These are phyloP conservation scores for Pterocarpus santalinus DNA, from an alignment of 306 rosid species.

Conservation along the genomic window DNA sequence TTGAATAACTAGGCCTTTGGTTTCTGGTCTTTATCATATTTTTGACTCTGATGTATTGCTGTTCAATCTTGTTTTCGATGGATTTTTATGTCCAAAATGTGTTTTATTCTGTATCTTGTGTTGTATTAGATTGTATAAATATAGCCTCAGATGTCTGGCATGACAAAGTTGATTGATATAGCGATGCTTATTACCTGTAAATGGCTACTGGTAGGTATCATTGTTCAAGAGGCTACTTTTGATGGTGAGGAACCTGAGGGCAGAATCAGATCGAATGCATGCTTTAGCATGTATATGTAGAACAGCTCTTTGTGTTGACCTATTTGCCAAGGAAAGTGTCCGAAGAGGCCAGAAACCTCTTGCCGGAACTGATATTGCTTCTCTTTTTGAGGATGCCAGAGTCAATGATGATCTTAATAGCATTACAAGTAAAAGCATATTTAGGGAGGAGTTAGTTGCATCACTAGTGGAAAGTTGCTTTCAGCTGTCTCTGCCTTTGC, in stretches of 20 bases:
- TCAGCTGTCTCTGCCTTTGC: conserved; percentile 96
- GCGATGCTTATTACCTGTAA: conserved; percentile 36
- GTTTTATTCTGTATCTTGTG: not conserved
- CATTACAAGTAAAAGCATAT: conserved; percentile 83
- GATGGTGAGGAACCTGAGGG: conserved; percentile 98
- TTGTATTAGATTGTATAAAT: conserved; percentile 3
- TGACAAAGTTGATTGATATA: not conserved
- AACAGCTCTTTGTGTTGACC: conserved; percentile 97
- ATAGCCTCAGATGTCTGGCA: conserved; percentile 29
- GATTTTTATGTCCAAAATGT: not conserved
- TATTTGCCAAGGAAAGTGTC: conserved; percentile 98
- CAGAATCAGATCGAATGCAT: conserved; percentile 98
- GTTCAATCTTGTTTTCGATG: not conserved
- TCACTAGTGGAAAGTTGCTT: conserved; percentile 98
- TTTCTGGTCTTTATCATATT: conserved; percentile 16
- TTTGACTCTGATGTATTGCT: conserved; percentile 1
- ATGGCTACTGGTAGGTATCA: conserved; percentile 72
- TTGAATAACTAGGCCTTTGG: not conserved
- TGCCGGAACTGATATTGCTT: conserved; percentile 97
- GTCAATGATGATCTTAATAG: conserved; percentile 91
- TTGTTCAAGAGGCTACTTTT: conserved; percentile 93
- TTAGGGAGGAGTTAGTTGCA: conserved; percentile 98
- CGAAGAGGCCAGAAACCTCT: conserved; percentile 99
- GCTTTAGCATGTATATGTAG: conserved; percentile 98
- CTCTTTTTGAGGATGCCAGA: conserved; percentile 95